Evolutionary conservation across 495 filamentous ascomycete species (phyloP).

Genomic region (Aspergillus cristatus): DNA sequence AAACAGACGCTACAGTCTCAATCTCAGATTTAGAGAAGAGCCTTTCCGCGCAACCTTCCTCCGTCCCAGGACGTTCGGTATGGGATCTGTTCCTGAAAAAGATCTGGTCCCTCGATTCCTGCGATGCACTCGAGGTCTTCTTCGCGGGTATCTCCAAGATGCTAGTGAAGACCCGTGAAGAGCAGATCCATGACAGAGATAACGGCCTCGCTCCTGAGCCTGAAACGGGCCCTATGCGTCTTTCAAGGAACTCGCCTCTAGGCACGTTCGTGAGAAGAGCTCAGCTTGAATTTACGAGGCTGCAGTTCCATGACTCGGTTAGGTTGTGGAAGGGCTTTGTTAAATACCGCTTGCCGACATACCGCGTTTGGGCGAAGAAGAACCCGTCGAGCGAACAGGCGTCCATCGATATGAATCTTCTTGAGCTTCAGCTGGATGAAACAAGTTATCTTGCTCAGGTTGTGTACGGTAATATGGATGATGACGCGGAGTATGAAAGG

Average conservation of each 20-base stretch:
- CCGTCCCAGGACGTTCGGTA: constrained; percentile 65
- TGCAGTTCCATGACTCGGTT: constrained; percentile 69
- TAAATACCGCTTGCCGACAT: constrained; percentile 67
- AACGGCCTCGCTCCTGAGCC: constrained; percentile 35
- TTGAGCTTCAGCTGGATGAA: constrained; percentile 25
- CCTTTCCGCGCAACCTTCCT: constrained; percentile 50
- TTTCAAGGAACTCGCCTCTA: constrained; percentile 64
- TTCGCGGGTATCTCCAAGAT: constrained; percentile 50
- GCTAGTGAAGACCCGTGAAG: constrained; percentile 52
- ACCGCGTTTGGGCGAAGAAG: constrained; percentile 56
- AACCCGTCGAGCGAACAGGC: constrained; percentile 53
- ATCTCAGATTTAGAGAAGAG: constrained; percentile 60
- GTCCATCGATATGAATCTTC: constrained; percentile 59
- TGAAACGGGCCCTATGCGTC: constrained; percentile 35
- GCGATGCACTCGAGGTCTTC: constrained; percentile 64
- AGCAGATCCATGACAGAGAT: constrained; percentile 39
- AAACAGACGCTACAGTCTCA: constrained; percentile 43
- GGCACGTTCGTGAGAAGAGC: constrained; percentile 75
- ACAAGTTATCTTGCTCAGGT: constrained; percentile 43
- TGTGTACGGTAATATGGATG: constrained; percentile 53
- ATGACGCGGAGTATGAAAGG: constrained; percentile 32
- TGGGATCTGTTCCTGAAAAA: constrained; percentile 81
- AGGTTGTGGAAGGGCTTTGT: constrained; percentile 74
- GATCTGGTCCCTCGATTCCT: constrained; percentile 75
- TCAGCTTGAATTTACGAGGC: constrained; percentile 65